Conservation (phyloP, 306 rosid genomes). For the Castanea crenata region DNA sequence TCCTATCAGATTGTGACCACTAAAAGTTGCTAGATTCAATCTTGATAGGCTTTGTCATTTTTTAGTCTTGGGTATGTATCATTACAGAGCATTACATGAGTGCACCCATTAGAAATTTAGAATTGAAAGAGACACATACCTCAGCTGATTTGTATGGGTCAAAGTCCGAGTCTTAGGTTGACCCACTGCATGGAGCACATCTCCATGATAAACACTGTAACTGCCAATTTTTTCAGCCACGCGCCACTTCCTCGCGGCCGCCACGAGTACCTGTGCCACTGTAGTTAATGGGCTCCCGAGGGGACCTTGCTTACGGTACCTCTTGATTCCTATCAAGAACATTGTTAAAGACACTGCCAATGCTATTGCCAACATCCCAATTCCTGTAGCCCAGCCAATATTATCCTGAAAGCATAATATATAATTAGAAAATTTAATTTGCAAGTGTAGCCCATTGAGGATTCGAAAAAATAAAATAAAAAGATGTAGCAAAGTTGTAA, state of each 20-base stretch:
- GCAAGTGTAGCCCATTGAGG: too few relatives aligned
- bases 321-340: slow-evolving; percentile 28
- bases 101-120: too few relatives aligned
- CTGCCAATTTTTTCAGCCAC: slow-evolving; percentile 6
- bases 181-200: neutral
- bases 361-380: slow-evolving; percentile 30
- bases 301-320: slow-evolving; percentile 24
- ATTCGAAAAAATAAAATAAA: too few relatives aligned
- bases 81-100: too few relatives aligned
- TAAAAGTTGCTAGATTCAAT: too few relatives aligned
- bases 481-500: too few relatives aligned
- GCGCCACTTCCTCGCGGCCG: slow-evolving; percentile 24
- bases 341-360: slow-evolving; percentile 22
- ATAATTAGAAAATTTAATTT: too few relatives aligned
- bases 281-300: slow-evolving; percentile 15
- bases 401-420: slow-evolving; percentile 28
- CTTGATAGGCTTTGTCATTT: too few relatives aligned
- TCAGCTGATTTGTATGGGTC: slow-evolving; percentile 17
- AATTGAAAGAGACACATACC: slow-evolving; percentile 20
- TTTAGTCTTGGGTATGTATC: too few relatives aligned
- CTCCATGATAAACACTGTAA: slow-evolving; percentile 17
- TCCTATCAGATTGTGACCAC: too few relatives aligned
- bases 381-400: slow-evolving; percentile 39
- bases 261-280: too few relatives aligned
- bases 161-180: neutral